Conservation (phyloP, 352 stramenopile species). For the Phytophthora megakarya region DNA sequence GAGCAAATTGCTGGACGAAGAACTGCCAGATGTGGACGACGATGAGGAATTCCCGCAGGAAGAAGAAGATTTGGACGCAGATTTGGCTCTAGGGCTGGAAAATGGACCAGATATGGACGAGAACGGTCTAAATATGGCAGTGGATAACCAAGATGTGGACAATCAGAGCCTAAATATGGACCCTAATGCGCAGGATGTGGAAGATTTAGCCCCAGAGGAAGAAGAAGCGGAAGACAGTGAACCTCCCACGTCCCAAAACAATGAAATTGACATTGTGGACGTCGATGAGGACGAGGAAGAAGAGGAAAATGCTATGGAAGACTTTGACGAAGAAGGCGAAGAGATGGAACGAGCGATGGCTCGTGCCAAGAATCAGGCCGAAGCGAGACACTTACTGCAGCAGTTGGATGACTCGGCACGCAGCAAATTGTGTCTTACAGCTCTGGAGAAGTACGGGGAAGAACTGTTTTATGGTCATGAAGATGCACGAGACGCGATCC, state of each 20-base stretch:
- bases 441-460: slow-evolving; percentile 71
- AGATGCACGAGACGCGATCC: slow-evolving; percentile 56
- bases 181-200: slow-evolving; percentile 2
- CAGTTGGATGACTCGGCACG: slow-evolving; percentile 61
- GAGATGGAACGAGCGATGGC: slow-evolving; percentile 33
- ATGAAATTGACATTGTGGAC: slow-evolving; percentile 49
- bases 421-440: slow-evolving; percentile 61
- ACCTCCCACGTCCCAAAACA: slow-evolving; percentile 30
- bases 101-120: slow-evolving; percentile 22
- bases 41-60: slow-evolving; percentile 43
- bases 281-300: slow-evolving; percentile 41
- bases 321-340: slow-evolving; percentile 45
- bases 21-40: slow-evolving; percentile 59
- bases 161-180: slow-evolving; percentile 11
- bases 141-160: neutral
- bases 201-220: slow-evolving; percentile 17
- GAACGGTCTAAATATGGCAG: slow-evolving; percentile 12
- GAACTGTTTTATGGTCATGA: slow-evolving; percentile 72
- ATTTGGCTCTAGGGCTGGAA: slow-evolving; percentile 25
- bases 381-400: slow-evolving; percentile 51
- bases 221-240: slow-evolving; percentile 24
- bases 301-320: slow-evolving; percentile 17
- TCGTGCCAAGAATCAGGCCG: slow-evolving; percentile 54
- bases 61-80: slow-evolving; percentile 35
- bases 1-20: slow-evolving; percentile 45